phyloP scores from a whole-genome alignment of 441 rosid genomes.

The Geranium incanum region DNA sequence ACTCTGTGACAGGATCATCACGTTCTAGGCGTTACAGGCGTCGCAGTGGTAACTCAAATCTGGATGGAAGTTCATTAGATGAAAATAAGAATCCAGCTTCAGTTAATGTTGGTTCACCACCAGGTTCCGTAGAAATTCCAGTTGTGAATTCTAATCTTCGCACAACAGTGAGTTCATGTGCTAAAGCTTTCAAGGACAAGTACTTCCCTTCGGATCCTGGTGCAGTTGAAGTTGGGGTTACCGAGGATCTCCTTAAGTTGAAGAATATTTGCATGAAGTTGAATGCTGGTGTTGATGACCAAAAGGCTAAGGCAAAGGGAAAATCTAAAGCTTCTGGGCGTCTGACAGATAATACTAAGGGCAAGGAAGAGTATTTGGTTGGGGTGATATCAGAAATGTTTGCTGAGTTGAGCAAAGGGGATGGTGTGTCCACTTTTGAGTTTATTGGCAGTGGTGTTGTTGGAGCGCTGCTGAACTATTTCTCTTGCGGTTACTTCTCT shows the following conservation, averaged over 20 bases:
- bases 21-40: slow-evolving; percentile 93
- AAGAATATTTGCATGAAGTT: slow-evolving; percentile 84
- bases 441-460: slow-evolving; percentile 98
- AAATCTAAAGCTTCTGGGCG: slow-evolving; percentile 71
- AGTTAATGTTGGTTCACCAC: slow-evolving; percentile 54
- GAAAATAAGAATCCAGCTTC: slow-evolving; percentile 54
- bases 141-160: slow-evolving; percentile 60
- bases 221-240: slow-evolving; percentile 76
- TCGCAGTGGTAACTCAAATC: slow-evolving; percentile 53
- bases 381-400: slow-evolving; percentile 80
- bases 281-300: slow-evolving; percentile 74
- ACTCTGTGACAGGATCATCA: slow-evolving; percentile 59
- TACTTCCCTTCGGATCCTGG: slow-evolving; percentile 75
- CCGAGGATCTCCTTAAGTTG: slow-evolving; percentile 82
- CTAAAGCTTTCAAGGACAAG: slow-evolving; percentile 89
- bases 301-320: slow-evolving; percentile 81
- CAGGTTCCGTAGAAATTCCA: slow-evolving; percentile 59
- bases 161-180: slow-evolving; percentile 66
- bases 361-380: slow-evolving; percentile 77
- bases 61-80: slow-evolving; percentile 58
- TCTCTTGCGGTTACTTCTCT: slow-evolving; percentile 76
- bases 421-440: slow-evolving; percentile 98
- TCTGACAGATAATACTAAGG: slow-evolving; percentile 41
- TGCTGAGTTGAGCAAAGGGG: slow-evolving; percentile 83
- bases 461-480: slow-evolving; percentile 80